These are phyloP conservation scores for Dicorynia guianensis DNA, from an alignment of 306 rosid genomes.

Conservation along the genomic window DNA sequence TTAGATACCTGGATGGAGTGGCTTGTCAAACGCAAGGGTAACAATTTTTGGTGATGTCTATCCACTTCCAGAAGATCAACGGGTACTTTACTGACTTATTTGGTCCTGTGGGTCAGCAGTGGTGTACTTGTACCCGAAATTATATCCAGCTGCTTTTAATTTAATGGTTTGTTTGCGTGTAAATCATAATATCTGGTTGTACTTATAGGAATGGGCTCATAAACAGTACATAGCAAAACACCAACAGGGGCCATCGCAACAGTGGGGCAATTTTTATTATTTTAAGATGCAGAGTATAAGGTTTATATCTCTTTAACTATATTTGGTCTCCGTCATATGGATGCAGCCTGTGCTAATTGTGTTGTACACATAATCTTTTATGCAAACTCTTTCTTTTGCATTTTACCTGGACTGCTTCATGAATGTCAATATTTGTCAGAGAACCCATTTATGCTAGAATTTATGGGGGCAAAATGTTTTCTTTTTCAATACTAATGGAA, in stretches of 20 bases:
- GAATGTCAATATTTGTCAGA: conserved; percentile 17
- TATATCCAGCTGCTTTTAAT: conserved; percentile 28
- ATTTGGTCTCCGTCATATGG: not conserved
- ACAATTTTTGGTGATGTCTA: conserved; percentile 97
- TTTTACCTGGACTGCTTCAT: conserved; percentile 23
- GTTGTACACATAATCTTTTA: conserved; percentile 27
- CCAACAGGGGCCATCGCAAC: conserved; percentile 99
- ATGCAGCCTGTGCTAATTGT: conserved; percentile 20
- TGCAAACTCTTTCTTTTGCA: conserved; percentile 9
- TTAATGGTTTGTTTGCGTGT: conserved; percentile 19
- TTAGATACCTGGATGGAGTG: conserved; percentile 99
- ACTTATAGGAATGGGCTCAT: conserved; percentile 95
- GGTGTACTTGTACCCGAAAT: conserved; percentile 11
- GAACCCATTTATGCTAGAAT: not conserved
- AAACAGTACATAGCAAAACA: conserved; percentile 97
- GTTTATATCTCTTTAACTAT: conserved; percentile 48
- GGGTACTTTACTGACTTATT: conserved; percentile 58
- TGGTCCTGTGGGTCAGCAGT: conserved; percentile 22
- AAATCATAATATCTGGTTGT: conserved; percentile 39
- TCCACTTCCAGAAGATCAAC: conserved; percentile 93
- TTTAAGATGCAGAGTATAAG: conserved; percentile 97
- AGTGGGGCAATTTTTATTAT: conserved; percentile 99
- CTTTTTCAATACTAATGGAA: not conserved
- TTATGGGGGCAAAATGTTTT: conserved; percentile 9
- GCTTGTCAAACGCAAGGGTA: conserved; percentile 99